Conservation (phyloP, 306 rosid species). For the Pachyrhizus erosus region DNA sequence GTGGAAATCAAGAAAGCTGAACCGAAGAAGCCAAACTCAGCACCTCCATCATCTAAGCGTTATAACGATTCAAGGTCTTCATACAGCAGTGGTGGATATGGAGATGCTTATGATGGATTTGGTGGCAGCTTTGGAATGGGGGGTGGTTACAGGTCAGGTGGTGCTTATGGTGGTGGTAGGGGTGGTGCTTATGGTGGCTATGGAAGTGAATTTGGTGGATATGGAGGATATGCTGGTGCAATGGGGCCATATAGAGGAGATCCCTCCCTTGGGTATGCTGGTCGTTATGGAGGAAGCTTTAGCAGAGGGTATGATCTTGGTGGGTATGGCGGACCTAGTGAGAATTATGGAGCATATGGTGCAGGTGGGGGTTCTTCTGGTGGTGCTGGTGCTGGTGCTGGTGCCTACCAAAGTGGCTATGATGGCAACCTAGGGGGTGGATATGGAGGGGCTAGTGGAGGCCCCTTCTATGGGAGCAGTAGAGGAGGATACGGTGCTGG, state of each 20-base stretch:
- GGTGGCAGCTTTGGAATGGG: constrained; percentile 74
- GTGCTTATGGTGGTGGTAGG: constrained; percentile 71
- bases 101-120: constrained; percentile 83
- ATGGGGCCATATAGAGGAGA: constrained; percentile 88
- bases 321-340: constrained; percentile 86
- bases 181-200: constrained; percentile 63
- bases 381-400: constrained; percentile 51
- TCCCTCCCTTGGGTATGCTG: constrained; percentile 73
- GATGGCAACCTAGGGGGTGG: constrained; percentile 75
- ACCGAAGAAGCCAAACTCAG: constrained; percentile 85
- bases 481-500: constrained; percentile 89
- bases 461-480: constrained; percentile 77
- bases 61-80: constrained; percentile 78
- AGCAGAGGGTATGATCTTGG: constrained; percentile 87
- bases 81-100: constrained; percentile 73
- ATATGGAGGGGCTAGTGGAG: constrained; percentile 77
- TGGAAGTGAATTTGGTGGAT: constrained; percentile 89
- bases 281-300: constrained; percentile 86
- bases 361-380: constrained; percentile 62
- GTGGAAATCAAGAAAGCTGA: constrained; percentile 99
- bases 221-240: constrained; percentile 78
- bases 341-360: constrained; percentile 79
- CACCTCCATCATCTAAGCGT: constrained; percentile 83
- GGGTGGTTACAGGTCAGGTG: constrained; percentile 72
- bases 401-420: constrained; percentile 75